Evolutionary conservation across 768 basidiomycete species (phyloP), one percentile per base, ranked within the genome.

Genomic region (Porphyrellus cyaneotinctus): DNA sequence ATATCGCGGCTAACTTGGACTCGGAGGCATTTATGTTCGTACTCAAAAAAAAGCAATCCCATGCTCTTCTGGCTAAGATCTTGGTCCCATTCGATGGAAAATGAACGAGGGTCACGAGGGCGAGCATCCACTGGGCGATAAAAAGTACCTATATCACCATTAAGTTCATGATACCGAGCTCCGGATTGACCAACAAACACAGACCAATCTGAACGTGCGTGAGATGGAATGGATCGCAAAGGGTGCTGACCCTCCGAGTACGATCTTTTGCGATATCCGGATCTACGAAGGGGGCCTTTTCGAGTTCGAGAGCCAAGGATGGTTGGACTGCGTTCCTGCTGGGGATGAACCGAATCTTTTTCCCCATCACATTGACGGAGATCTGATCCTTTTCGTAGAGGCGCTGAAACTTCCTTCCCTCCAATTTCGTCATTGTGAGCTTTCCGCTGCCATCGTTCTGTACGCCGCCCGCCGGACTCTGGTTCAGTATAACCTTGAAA

Each of bases 71-170:
- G 52, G 38, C 69, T 64, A 54, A 80, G 82, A 36, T 80, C 72
- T 35, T 75, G 68, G 50, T 86, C 79, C 78, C 82, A 88, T 68
- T 91, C 90, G 7, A 83, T 70, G 0, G 88, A 90, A 63, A 87
- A 91, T 4, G 75, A 72, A 13, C 82, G 78, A 20, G 75, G 67
- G n/a, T 60, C 59, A 43, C 69, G 67, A 6, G 62, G 71, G 14
- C 56, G 31, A 18, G 66, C 59, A 36, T 30, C 43, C 17, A 18
- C 26, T 2, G 62, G 59, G 10, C 58, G 62, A 54, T 70, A 71
- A 28, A 68, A 71, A 9, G 46, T 56, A 11, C 68, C 68, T 69
- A 20, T 22, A 23, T 39, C 12, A 23, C 22, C 7, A 20, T 20
- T n/a, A 37, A 37, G 26, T n/a, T 20, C 2, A 12, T n/a, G 10